These are phyloP conservation scores for Strobilomyces echinocephalus DNA, from an alignment of 768 basidiomycete genomes.

Conservation along the genomic window DNA sequence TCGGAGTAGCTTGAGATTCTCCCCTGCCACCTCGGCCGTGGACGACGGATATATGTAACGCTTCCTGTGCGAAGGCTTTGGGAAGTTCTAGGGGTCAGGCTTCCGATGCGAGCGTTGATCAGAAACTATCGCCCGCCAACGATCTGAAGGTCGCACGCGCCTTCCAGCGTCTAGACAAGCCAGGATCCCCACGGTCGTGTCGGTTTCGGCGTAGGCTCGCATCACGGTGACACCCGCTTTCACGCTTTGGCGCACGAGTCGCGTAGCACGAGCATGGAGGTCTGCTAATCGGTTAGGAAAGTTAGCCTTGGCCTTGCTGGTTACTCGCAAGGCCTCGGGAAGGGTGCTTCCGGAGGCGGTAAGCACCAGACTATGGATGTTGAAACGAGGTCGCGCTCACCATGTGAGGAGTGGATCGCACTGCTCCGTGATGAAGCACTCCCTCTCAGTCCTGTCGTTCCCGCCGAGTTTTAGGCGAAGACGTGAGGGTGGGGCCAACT, in stretches of 20 bases:
- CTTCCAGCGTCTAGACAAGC: conserved; percentile 49
- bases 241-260: conserved; percentile 53
- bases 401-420: conserved; percentile 49
- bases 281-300: conserved; percentile 44
- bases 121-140: conserved; percentile 40
- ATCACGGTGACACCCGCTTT: conserved; percentile 59
- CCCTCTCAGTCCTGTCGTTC: no score
- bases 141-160: conserved; percentile 53
- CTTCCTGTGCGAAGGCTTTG: conserved; percentile 59
- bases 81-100: not conserved
- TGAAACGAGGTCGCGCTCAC: conserved; percentile 30
- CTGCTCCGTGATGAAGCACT: conserved; percentile 58
- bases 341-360: conserved; percentile 40
- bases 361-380: not conserved
- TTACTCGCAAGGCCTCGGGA: conserved; percentile 50
- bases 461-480: no score
- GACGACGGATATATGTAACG: conserved; percentile 44
- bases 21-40: conserved; percentile 34
- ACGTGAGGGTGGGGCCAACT: no score
- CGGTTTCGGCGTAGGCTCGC: conserved; percentile 67
- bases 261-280: conserved; percentile 47
- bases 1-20: conserved; percentile 43
- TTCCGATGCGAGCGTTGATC: not conserved
- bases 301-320: conserved; percentile 45
- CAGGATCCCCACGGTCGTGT: conserved; percentile 47